Percentiles rank a stretch among this genome's conserved stretches.
phyloP scores from a whole-genome alignment of 352 stramenopile genomes.

The Globisporangium middletonii region DNA sequence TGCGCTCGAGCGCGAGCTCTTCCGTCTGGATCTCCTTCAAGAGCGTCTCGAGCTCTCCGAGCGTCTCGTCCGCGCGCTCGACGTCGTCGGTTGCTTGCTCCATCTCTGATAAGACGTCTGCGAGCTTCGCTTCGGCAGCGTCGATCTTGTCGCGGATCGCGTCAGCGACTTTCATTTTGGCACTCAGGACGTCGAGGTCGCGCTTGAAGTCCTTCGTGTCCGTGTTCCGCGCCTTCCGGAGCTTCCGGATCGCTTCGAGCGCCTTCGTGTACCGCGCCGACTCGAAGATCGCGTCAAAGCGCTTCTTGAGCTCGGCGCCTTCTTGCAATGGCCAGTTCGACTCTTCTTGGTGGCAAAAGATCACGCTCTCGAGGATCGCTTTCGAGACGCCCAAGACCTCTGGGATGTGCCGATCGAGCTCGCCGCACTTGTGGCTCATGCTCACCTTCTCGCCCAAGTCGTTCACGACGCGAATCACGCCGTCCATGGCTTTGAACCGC shows the following conservation, averaged over 20 bases:
- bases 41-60: slow-evolving; percentile 49
- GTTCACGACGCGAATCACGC: slow-evolving; percentile 89
- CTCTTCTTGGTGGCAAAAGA: slow-evolving; percentile 99
- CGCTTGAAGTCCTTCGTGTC: slow-evolving; percentile 92
- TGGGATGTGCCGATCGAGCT: slow-evolving; percentile 93
- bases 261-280: slow-evolving; percentile 97
- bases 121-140: slow-evolving; percentile 36
- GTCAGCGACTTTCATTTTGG: slow-evolving; percentile 69
- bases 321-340: slow-evolving; percentile 97
- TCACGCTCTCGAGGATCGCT: slow-evolving; percentile 98
- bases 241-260: slow-evolving; percentile 94
- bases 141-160: slow-evolving; percentile 54
- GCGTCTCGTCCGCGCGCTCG: slow-evolving; percentile 34
- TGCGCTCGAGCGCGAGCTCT: slow-evolving; percentile 25
- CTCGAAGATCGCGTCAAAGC: slow-evolving; percentile 99
- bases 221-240: slow-evolving; percentile 79
- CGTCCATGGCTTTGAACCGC: slow-evolving; percentile 96
- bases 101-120: slow-evolving; percentile 26
- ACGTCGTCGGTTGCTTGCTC: slow-evolving; percentile 31
- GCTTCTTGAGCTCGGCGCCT: slow-evolving; percentile 97
- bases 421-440: slow-evolving; percentile 93
- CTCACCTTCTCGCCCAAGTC: slow-evolving; percentile 88
- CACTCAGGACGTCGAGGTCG: slow-evolving; percentile 88
- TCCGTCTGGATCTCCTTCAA: slow-evolving; percentile 33
- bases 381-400: slow-evolving; percentile 95